These are phyloP conservation scores for Pseudopithomyces chartarum DNA, from an alignment of 2,329 filamentous ascomycete species.

Conservation along the genomic window DNA sequence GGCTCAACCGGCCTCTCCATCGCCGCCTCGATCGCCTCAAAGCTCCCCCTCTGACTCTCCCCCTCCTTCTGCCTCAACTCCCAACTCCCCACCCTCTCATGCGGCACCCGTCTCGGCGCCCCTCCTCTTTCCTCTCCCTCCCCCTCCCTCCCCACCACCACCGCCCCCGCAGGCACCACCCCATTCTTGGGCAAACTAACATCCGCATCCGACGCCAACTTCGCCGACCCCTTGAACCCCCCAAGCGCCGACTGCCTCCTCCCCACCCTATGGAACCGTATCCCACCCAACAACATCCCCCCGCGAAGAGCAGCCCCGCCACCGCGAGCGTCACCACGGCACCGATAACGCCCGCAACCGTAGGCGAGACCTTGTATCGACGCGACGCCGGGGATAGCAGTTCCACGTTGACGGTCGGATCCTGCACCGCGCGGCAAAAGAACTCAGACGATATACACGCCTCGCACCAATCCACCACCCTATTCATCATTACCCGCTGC, in stretches of 20 bases:
- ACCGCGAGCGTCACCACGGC: conserved; percentile 57
- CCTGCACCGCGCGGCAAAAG: conserved; percentile 57
- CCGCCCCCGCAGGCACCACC: conserved; percentile 36
- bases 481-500: conserved; percentile 48
- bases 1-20: conserved; percentile 51
- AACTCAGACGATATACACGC: conserved; percentile 52
- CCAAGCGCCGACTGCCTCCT: conserved; percentile 37
- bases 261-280: conserved; percentile 51
- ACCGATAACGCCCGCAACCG: conserved; percentile 61
- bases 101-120: conserved; percentile 38
- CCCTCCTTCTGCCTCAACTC: conserved; percentile 53
- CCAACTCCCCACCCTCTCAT: conserved; percentile 64
- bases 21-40: conserved; percentile 52
- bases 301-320: conserved; percentile 47
- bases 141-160: conserved; percentile 30
- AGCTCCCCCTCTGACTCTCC: conserved; percentile 46
- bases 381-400: background rate
- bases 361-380: conserved; percentile 43
- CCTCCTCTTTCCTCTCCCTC: no score
- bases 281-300: conserved; percentile 52
- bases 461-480: conserved; percentile 59
- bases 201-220: conserved; percentile 61
- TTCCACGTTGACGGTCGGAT: conserved; percentile 12
- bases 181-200: conserved; percentile 53
- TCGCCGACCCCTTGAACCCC: conserved; percentile 62